Conservation (phyloP, 306 rosid genomes). For the Biancaea sappan region DNA sequence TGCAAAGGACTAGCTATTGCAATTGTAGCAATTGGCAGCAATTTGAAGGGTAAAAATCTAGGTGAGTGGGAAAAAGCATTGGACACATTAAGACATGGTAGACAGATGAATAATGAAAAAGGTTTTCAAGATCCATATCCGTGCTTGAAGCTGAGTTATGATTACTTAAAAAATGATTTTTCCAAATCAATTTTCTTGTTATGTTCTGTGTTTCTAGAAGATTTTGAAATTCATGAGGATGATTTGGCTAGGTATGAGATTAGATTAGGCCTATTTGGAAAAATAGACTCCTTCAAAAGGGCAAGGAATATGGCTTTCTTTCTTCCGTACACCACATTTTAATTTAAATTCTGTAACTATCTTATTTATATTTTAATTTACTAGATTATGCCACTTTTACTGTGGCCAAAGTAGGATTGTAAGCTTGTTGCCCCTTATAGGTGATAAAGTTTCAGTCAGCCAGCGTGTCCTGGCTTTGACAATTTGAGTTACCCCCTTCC, state of each 20-base stretch:
- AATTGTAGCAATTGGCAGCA: background rate
- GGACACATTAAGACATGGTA: background rate
- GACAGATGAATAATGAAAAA: background rate
- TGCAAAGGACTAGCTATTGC: background rate
- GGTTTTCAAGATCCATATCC: background rate
- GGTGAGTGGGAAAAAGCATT: background rate
- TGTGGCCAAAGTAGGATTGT: too few species aligned
- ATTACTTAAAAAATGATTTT: background rate
- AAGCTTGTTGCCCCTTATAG: too few species aligned
- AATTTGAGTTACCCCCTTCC: too few species aligned
- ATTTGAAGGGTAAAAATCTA: background rate
- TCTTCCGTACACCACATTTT: too few species aligned
- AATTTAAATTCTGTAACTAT: too few species aligned
- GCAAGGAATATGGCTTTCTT: background rate
- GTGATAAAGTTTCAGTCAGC: too few species aligned
- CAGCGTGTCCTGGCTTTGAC: too few species aligned
- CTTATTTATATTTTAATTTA: too few species aligned
- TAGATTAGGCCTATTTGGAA: background rate
- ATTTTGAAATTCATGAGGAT: background rate
- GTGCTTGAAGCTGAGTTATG: background rate
- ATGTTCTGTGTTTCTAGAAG: constrained; percentile 12
- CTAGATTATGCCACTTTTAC: too few species aligned
- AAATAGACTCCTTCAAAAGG: background rate
- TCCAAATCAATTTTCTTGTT: background rate
- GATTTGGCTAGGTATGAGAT: background rate